Evolutionary conservation across 2,329 filamentous ascomycete genomes (phyloP).

Genomic region (Diaporthe vexans): DNA sequence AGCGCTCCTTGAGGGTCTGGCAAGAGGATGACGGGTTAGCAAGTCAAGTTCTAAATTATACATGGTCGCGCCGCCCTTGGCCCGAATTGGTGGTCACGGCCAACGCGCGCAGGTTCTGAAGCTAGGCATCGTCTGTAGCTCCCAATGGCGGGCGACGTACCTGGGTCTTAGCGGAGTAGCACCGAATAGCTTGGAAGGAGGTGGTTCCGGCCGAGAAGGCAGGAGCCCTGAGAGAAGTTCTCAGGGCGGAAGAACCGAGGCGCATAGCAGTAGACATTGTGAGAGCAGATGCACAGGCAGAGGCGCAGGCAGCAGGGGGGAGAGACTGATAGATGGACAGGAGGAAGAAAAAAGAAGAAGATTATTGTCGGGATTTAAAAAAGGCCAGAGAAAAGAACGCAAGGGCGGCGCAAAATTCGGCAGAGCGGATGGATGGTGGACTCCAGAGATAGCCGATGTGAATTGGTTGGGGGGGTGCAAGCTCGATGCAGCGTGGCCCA

Average conservation of each 20-base stretch:
- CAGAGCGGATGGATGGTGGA: conserved; percentile 32
- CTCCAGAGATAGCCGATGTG: conserved; percentile 31
- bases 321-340: conserved; percentile 45
- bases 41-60: conserved; percentile 39
- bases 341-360: conserved; percentile 53
- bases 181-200: conserved; percentile 86
- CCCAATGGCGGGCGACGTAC: conserved; percentile 61
- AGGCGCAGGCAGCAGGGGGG: conserved; percentile 46
- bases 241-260: conserved; percentile 84
- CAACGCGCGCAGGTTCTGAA: too few species aligned
- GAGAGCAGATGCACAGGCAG: conserved; percentile 46
- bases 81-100: neutral
- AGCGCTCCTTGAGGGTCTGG: conserved; percentile 97
- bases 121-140: neutral
- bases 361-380: conserved; percentile 51
- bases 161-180: conserved; percentile 94
- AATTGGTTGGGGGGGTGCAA: conserved; percentile 29
- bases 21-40: conserved; percentile 44
- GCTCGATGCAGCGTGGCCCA: neutral
- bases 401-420: conserved; percentile 43
- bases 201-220: conserved; percentile 77
- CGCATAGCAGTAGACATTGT: conserved; percentile 89
- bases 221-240: conserved; percentile 78
- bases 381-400: conserved; percentile 49
- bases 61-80: neutral